Conservation (phyloP, 257 asterid genomes). For the Penstemon eatonii region DNA sequence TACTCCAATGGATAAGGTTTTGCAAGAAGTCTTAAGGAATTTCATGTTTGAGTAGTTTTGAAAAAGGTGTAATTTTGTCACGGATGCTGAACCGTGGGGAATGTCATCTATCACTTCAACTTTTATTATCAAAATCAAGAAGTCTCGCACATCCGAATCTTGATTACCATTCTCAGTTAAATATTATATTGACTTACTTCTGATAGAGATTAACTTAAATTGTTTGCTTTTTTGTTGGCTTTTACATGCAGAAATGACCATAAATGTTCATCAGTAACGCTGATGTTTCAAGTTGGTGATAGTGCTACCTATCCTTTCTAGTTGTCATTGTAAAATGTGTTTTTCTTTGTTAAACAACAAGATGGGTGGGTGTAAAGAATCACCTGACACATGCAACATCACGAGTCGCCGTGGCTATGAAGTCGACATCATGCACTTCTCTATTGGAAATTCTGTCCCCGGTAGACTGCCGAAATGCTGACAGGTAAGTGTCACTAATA, state of each 20-base stretch:
- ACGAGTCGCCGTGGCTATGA: slow-evolving; percentile 72
- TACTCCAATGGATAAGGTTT: too few species aligned
- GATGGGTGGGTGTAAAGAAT: slow-evolving; percentile 95
- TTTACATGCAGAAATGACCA: slow-evolving; percentile 54
- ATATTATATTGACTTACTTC: too few species aligned
- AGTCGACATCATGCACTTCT: slow-evolving; percentile 91
- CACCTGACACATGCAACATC: slow-evolving; percentile 58
- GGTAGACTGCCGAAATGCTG: slow-evolving; percentile 67
- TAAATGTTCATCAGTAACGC: slow-evolving; percentile 74
- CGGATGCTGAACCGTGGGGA: too few species aligned
- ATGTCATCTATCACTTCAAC: too few species aligned
- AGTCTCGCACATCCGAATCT: too few species aligned
- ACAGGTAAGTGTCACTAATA: slow-evolving; percentile 40
- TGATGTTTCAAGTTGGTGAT: slow-evolving; percentile 89
- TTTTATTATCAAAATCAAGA: too few species aligned
- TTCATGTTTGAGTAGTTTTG: too few species aligned
- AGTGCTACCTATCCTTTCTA: slow-evolving; percentile 57
- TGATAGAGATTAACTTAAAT: neutral
- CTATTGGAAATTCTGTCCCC: slow-evolving; percentile 81
- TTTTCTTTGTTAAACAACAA: slow-evolving; percentile 31
- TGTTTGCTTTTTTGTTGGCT: slow-evolving; percentile 6
- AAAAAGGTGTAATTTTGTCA: too few species aligned
- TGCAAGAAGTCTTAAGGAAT: too few species aligned
- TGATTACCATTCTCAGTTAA: too few species aligned
- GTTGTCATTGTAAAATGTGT: slow-evolving; percentile 12